Base-by-base conservation (phyloP, 805 yeast species). In the Candida anglica region DNA sequence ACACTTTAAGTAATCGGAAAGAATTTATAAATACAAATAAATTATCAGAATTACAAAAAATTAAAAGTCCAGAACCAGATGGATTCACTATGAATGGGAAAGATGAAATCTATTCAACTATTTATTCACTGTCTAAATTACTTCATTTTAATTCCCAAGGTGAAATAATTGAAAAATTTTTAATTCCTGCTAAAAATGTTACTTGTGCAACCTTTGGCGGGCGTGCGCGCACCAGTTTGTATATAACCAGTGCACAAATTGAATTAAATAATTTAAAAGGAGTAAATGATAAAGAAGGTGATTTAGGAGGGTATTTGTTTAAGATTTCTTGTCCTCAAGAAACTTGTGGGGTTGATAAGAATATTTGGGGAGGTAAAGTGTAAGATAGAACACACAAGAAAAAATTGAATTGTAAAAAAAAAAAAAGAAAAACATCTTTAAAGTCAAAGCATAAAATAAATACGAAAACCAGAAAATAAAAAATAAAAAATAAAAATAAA, bases 161-260 rank as follows among this genome's bases (percentile, higher is more conserved):
- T 2, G 51, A 67, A 31, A 50, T 82, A 11, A 53, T 76, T 15
- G 72, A 73, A 43, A 71, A 69, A 32, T 72, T 67, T 47, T 32
- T 55, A 5, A 51, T 87, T 34, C 95, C 95, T 1, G 65, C 66
- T 0, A 70, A 78, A 4, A 66, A 81, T 39, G 56, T 81, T 33
- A 72, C 86, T 3, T 84, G 94, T 43, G 79, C 81, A 26, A 71
- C 81, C 2, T 69, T 83, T 38, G 81, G 83, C n/a, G 94, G 88
- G 5, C 50, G 53, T 17, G 56, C 75, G 14, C 50, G 63, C 35
- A 73, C 77, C 48, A 81, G 77, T 32, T 42, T 87, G 36, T 81
- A 73, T 46, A 75, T 86, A 23, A 83, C 94, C 3, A 71, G 81
- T 14, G 95, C 82, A 2, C 75, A 77, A 43, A 50, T 63, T 37